These are phyloP conservation scores for Penicillium bialowiezense DNA, from an alignment of 495 filamentous ascomycete genomes.

Conservation along the genomic window DNA sequence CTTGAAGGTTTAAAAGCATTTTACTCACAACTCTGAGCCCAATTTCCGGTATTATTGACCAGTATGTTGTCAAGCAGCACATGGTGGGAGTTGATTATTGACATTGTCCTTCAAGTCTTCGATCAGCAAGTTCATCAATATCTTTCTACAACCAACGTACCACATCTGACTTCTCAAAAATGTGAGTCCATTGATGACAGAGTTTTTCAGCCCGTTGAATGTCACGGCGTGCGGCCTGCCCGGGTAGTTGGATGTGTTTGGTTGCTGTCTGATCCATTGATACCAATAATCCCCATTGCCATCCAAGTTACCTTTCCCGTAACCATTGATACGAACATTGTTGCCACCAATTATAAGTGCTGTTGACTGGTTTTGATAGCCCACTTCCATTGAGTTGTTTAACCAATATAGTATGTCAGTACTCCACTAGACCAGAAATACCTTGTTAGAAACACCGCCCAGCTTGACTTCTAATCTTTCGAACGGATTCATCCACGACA, in stretches of 20 bases:
- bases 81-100: constrained; percentile 35
- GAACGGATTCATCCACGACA: neutral
- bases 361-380: constrained; percentile 50
- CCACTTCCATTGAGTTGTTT: constrained; percentile 38
- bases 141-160: constrained; percentile 13
- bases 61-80: constrained; percentile 35
- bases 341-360: constrained; percentile 46
- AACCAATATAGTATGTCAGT: constrained; percentile 48
- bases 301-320: constrained; percentile 39
- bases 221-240: constrained; percentile 41
- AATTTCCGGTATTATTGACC: constrained; percentile 36
- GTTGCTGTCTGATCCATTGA: constrained; percentile 19
- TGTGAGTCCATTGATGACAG: constrained; percentile 28
- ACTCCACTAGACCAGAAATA: constrained; percentile 31
- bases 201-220: constrained; percentile 32
- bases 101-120: constrained; percentile 20
- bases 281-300: constrained; percentile 49
- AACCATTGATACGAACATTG: constrained; percentile 36
- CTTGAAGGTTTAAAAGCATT: no score
- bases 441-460: no score
- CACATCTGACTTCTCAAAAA: constrained; percentile 48
- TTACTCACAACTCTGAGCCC: constrained; percentile 15
- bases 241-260: constrained; percentile 40
- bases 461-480: no score
- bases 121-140: no score